phyloP scores from a whole-genome alignment of 2,329 filamentous ascomycete genomes.

The Colletotrichum gloeosporioides region DNA sequence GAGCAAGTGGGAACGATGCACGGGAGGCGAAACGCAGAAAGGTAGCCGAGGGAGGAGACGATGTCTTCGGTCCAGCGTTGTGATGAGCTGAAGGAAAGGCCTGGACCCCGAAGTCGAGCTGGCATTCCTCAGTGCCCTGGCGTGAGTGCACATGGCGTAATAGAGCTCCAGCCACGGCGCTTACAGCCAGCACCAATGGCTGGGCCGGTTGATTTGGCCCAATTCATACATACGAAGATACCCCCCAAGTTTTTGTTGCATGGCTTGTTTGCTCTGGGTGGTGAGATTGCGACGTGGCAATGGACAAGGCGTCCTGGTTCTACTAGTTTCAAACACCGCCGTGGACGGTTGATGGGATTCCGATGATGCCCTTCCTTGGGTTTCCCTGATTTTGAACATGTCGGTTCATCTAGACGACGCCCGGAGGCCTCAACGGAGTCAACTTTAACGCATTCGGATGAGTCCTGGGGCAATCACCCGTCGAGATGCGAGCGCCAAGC shows the following conservation, averaged over 20 bases:
- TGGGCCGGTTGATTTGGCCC: neutral
- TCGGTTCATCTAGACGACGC: neutral
- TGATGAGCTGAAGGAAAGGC: neutral
- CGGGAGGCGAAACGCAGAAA: conserved; percentile 53
- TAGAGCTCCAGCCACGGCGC: neutral
- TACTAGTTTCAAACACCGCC: neutral
- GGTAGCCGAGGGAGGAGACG: conserved; percentile 41
- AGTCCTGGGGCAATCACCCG: neutral
- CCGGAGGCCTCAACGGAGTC: conserved; percentile 1
- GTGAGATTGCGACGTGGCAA: neutral
- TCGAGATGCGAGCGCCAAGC: conserved; percentile 1
- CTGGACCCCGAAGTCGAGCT: neutral
- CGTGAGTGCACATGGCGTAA: neutral
- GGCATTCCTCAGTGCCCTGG: neutral
- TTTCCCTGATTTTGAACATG: neutral
- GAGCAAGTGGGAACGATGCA: conserved; percentile 23
- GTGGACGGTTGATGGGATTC: neutral
- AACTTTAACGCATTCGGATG: neutral
- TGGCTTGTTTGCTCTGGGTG: neutral
- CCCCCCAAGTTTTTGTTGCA: neutral
- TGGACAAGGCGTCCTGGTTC: neutral
- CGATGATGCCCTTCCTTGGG: neutral
- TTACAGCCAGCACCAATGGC: neutral
- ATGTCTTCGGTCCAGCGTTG: conserved; percentile 48
- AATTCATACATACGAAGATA: conserved; percentile 13